Evolutionary conservation across 2,329 filamentous ascomycete species (phyloP), one percentile per base, ranked within the genome.

Genomic region (Grosmannia serpens): DNA sequence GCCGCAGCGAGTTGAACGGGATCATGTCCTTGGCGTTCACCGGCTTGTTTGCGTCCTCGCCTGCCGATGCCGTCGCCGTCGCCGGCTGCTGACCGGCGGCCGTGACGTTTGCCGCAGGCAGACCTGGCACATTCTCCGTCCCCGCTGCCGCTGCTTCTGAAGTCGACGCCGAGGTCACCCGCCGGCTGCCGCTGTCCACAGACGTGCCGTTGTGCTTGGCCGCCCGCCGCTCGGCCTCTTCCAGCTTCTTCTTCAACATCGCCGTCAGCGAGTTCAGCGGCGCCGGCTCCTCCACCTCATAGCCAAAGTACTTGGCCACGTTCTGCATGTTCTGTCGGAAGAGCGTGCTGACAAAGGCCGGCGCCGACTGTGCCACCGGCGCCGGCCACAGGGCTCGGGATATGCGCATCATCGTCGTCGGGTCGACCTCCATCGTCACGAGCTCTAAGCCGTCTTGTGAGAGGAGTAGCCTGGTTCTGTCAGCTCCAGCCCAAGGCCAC

Each of bases 371-470:
- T 6, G 77, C 73, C 2, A 83, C 65, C 2, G 79, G 75, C 47
- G 74, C 74, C 2, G 83, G 83, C 71, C 77, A 83, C 4, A 85
- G 68, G 2, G 74, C 72, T n/a, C 76, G 75, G 47, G 74, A 69
- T 15, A 80, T 67, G 57, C 73, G 70, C 58, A 73, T 70, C 59
- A 61, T 61, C 13, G 60, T 60, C 22, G 50, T 58, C 13, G 60
- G 22, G 44, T 64, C 62, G n/a, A 63, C 57, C 59, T 64, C 60
- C 49, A 56, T 51, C 22, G 57, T 59, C 17, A 61, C 59, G 13
- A 57, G 47, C 33, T 54, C 60, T 24, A 63, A 44, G 9, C 63
- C 58, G 9, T 58, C 58, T 24, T 46, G 11, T 13, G 51, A 55
- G 22, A 62, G 22, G 20, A 64, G 46, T 22, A 63, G 51, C 1